A percentile compares a stretch with the other conserved stretches of the same genome.
Evolutionary conservation across 164 flowering plant species (phyloP).

Genomic region (Magnolia kwangsiensis): DNA sequence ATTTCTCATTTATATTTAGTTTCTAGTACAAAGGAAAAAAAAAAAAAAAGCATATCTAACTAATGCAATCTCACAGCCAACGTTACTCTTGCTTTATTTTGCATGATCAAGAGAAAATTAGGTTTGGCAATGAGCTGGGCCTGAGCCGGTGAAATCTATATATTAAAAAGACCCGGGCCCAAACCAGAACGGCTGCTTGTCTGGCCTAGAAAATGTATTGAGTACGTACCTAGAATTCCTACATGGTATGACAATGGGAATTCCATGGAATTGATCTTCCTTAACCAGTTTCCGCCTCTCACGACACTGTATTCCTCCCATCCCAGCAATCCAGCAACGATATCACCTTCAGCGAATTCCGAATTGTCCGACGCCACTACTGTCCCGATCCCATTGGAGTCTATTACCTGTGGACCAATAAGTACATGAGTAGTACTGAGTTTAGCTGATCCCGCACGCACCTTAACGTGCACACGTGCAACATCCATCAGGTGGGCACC

Average conservation of each 20-base stretch:
- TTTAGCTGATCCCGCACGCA: no score
- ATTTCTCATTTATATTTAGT: no score
- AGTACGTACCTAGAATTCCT: conserved; percentile 49
- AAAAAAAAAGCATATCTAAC: no score
- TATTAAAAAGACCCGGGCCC: no score
- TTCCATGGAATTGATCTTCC: conserved; percentile 49
- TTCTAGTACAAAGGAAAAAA: no score
- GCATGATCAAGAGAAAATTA: no score
- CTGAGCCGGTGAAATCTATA: no score
- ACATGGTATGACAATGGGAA: conserved; percentile 64
- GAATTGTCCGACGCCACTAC: conserved; percentile 60
- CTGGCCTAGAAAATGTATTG: neutral
- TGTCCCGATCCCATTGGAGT: conserved; percentile 56
- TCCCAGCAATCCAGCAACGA: conserved; percentile 48
- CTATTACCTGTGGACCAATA: conserved; percentile 34
- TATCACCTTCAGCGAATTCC: conserved; percentile 49
- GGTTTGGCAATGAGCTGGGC: no score
- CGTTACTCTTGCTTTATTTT: no score
- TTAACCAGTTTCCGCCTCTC: conserved; percentile 24
- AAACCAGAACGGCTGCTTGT: no score
- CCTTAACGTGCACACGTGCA: neutral
- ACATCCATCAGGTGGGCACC: no score
- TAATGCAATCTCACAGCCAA: no score
- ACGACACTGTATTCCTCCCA: conserved; percentile 63
- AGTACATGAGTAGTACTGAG: neutral